These are phyloP conservation scores for Grigorovia transvaalensis DNA, from an alignment of 805 yeast genomes.

Conservation along the genomic window DNA sequence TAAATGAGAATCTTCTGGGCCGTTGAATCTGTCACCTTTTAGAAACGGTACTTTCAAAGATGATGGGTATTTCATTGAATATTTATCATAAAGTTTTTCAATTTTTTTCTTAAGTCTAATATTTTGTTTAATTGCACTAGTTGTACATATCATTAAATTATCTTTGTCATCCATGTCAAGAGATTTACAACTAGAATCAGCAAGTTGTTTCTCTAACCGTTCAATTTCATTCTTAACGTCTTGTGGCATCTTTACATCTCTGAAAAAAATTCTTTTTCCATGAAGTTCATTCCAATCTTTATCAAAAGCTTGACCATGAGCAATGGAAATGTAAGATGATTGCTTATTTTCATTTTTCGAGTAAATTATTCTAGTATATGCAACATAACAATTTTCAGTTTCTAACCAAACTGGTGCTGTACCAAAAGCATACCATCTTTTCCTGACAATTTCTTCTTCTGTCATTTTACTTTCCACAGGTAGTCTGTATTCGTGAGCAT, in stretches of 20 bases:
- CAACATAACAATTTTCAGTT: slow-evolving; percentile 37
- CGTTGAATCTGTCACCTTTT: not conserved
- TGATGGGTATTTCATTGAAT: slow-evolving; percentile 6
- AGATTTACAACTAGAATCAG: not conserved
- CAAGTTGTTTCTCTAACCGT: not conserved
- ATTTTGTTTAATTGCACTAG: slow-evolving; percentile 8
- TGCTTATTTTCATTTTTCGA: slow-evolving; percentile 3
- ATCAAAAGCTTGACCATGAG: slow-evolving; percentile 36
- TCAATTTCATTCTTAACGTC: not conserved
- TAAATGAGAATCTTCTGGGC: slow-evolving; percentile 8
- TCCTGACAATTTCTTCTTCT: slow-evolving; percentile 4
- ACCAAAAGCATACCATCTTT: slow-evolving; percentile 27
- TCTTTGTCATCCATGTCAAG: slow-evolving; percentile 4
- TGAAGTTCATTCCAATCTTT: slow-evolving; percentile 33
- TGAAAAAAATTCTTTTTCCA: slow-evolving; percentile 18
- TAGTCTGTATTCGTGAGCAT: not conserved
- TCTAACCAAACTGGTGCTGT: slow-evolving; percentile 29
- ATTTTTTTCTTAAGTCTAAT: slow-evolving; percentile 8
- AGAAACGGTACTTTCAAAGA: slow-evolving; percentile 2
- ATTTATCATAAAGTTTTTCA: slow-evolving; percentile 3
- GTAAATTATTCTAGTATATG: slow-evolving; percentile 36
- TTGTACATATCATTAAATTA: slow-evolving; percentile 12
- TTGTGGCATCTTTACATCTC: slow-evolving; percentile 14
- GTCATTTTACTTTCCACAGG: slow-evolving; percentile 6
- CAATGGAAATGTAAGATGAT: slow-evolving; percentile 27